These are phyloP conservation scores for Aureobasidium sp. DNA, from an alignment of 2,329 filamentous ascomycete genomes.

Conservation along the genomic window DNA sequence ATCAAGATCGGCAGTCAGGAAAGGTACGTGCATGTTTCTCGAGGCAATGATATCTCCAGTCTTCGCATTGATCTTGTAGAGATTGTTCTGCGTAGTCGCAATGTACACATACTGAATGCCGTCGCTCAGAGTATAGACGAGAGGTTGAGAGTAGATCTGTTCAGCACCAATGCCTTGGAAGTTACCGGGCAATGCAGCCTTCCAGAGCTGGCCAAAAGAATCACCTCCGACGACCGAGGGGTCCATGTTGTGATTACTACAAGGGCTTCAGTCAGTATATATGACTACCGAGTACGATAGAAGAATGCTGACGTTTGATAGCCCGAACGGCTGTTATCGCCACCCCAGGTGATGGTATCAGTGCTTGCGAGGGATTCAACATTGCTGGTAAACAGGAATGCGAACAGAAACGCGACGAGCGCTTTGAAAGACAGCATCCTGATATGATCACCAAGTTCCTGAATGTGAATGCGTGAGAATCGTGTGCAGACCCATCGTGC, in stretches of 20 bases:
- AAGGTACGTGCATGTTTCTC: conserved; percentile 42
- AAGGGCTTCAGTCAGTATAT: background rate
- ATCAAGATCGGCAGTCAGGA: conserved; percentile 37
- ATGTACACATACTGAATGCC: conserved; percentile 40
- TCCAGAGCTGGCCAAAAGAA: conserved; percentile 49
- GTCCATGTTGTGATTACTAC: conserved; percentile 53
- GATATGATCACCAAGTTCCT: background rate
- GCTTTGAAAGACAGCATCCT: background rate
- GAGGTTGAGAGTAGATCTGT: conserved; percentile 44
- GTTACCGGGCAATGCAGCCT: conserved; percentile 42
- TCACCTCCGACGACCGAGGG: conserved; percentile 48
- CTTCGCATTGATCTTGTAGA: conserved; percentile 50
- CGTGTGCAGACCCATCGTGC: too few species aligned
- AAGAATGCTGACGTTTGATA: conserved; percentile 12
- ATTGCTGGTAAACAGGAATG: background rate
- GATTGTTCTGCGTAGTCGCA: conserved; percentile 50
- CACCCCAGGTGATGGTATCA: conserved; percentile 53
- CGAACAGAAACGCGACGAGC: background rate
- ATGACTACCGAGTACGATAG: rapidly evolving
- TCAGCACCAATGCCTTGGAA: conserved; percentile 41
- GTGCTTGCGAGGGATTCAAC: conserved; percentile 23
- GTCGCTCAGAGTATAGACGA: conserved; percentile 42
- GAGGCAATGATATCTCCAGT: conserved; percentile 18
- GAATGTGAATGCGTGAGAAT: too few species aligned
- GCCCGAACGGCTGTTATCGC: conserved; percentile 24